Evolutionary conservation across 176 grass and related monocot species (phyloP).

Genomic region (Triticum turgidum): DNA sequence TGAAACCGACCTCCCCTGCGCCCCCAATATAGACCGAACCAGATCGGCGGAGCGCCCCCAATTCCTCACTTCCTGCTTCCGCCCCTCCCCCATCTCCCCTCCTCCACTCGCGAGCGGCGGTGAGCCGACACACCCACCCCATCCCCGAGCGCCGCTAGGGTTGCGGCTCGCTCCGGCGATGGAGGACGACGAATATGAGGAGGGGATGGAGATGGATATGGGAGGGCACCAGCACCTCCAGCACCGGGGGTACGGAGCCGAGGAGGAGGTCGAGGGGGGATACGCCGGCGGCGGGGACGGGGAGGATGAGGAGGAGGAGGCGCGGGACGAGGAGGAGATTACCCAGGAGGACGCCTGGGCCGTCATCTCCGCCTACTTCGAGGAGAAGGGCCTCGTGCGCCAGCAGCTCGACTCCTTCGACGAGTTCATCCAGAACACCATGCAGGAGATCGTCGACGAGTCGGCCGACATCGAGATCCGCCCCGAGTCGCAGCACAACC

Average conservation of each 20-base stretch:
- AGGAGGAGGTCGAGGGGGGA: constrained; percentile 7
- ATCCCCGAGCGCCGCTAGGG: background rate
- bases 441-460: constrained; percentile 98
- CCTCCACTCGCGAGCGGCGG: background rate
- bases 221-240: constrained; percentile 39
- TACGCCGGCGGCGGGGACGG: constrained; percentile 52
- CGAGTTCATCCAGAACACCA: constrained; percentile 96
- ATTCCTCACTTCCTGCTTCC: background rate
- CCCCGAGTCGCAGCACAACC: constrained; percentile 97
- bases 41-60: constrained; percentile 10
- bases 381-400: constrained; percentile 94
- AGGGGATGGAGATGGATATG: constrained; percentile 58
- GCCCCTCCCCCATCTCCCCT: background rate
- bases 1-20: background rate
- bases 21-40: background rate
- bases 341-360: constrained; percentile 95
- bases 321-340: constrained; percentile 79
- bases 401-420: constrained; percentile 98
- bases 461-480: constrained; percentile 94
- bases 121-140: background rate
- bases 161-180: constrained; percentile 24
- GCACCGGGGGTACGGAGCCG: background rate
- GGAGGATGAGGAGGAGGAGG: constrained; percentile 60
- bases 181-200: constrained; percentile 65
- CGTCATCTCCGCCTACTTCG: constrained; percentile 95